phyloP scores from a whole-genome alignment of 345 rosid species.

The Citrus reticulata region DNA sequence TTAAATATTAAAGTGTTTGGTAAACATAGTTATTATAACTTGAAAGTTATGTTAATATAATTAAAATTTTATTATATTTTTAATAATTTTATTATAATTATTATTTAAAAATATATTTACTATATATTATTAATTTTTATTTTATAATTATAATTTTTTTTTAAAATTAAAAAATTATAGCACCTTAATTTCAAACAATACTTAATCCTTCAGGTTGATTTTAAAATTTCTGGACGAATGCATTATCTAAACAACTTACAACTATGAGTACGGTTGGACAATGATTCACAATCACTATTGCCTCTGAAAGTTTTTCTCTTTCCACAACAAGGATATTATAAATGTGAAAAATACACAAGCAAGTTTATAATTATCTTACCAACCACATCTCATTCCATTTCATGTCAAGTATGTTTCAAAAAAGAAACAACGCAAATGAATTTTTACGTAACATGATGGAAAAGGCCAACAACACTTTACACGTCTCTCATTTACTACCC shows the following conservation, averaged over 20 bases:
- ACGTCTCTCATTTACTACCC: slow-evolving; percentile 3
- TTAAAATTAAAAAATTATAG: too few relatives aligned
- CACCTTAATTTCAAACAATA: too few relatives aligned
- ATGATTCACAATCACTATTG: not conserved
- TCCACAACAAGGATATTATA: not conserved
- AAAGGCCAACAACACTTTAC: not conserved
- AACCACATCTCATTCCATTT: not conserved
- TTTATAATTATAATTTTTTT: too few relatives aligned
- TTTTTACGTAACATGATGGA: not conserved
- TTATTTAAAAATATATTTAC: too few relatives aligned
- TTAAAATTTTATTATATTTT: too few relatives aligned
- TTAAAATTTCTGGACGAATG: not conserved
- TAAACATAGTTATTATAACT: fast-evolving
- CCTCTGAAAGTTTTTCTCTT: not conserved
- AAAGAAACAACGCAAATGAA: not conserved
- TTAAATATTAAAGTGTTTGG: too few relatives aligned
- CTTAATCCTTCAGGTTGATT: not conserved
- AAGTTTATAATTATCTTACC: too few relatives aligned
- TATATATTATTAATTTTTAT: too few relatives aligned
- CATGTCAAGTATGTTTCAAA: slow-evolving; percentile 3
- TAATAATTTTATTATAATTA: too few relatives aligned
- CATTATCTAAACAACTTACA: too few relatives aligned
- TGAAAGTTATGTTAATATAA: too few relatives aligned
- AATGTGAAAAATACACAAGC: not conserved
- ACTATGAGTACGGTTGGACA: not conserved